Conservation (phyloP, 108 stramenopile genomes). For the Discostella stelligeroides region DNA sequence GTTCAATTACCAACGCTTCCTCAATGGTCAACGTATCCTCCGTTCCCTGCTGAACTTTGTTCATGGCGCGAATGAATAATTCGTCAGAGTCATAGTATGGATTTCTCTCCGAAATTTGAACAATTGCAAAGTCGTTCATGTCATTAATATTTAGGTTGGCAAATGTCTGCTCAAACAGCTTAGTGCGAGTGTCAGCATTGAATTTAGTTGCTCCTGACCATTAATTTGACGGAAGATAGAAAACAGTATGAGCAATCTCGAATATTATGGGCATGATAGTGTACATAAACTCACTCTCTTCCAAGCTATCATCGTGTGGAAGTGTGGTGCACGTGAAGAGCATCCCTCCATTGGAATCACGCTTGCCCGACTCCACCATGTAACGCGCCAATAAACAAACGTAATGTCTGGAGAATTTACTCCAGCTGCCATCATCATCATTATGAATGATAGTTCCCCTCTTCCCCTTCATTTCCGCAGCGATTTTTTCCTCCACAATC, state of each 20-base stretch:
- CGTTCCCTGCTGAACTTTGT: constrained; percentile 4
- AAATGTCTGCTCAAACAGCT: background rate
- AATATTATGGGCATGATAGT: constrained; percentile 3
- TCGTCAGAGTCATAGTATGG: background rate
- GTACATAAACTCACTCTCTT: background rate
- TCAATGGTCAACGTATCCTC: background rate
- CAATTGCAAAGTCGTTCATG: background rate
- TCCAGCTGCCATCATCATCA: too few species aligned
- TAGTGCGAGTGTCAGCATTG: background rate
- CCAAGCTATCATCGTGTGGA: constrained; percentile 2
- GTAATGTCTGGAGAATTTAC: background rate
- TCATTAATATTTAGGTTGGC: background rate
- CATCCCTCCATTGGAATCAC: background rate
- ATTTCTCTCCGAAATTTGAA: background rate
- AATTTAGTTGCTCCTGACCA: background rate
- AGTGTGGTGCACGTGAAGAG: constrained; percentile 1
- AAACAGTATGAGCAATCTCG: background rate
- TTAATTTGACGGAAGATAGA: background rate
- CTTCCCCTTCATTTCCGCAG: constrained; percentile 7
- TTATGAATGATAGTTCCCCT: constrained; percentile 2
- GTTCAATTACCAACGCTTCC: background rate
- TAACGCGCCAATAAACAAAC: background rate
- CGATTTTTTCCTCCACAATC: constrained; percentile 7
- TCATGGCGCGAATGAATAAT: background rate
- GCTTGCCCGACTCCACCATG: background rate